Base-by-base conservation (phyloP, 2,329 filamentous ascomycete species). In the Cercospora nicotianae region DNA sequence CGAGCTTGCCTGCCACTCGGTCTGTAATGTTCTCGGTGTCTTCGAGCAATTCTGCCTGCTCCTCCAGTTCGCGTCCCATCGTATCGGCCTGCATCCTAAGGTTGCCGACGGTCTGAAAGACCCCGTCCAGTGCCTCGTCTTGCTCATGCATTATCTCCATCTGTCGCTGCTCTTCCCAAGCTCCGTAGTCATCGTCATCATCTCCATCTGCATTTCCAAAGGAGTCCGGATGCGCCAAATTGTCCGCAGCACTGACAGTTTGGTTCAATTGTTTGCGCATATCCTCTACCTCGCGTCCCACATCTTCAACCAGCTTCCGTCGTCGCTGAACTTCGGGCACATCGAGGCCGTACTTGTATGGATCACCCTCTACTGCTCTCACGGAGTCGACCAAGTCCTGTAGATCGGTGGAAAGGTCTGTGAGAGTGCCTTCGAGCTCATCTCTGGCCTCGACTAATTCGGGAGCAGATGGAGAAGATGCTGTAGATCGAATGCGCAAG, bases 1-100 rank as follows among this genome's bases (percentile, higher is more conserved):
- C 89, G 75, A 99, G 81, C 77, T 95, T 90, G 1, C 92, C 91
- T 13, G 92, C 91, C 1, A 99, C 93, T 36, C 94, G 86, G 79
- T 98, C 94, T 3, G 92, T 93, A 66, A 96, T 84, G 31, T 85
- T 87, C 80, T 98, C 94, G 48, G 96, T 91, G 63, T 91, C 89
- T 70, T 95, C 90, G 66, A 99, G 84, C 87, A 98, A 90, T 79
- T 93, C 92, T 23, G 86, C 87, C 84, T 99, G 95, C 82, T 99
- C 95, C 81, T 97, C 96, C 57, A 99, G 84, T 83, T 99, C 95
- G 66, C 94, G 85, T 1, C 95, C 94, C 94, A 99, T 99, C 74
- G 93, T 92, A 80, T 96, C 90, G 1, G 95, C 96, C 84, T 98
- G 95, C 77, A 91, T 86, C 65, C 94, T 85, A 77, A 99, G 81